phyloP scores from a whole-genome alignment of 2,329 filamentous ascomycete species.

The Pseudocercospora crystallina region DNA sequence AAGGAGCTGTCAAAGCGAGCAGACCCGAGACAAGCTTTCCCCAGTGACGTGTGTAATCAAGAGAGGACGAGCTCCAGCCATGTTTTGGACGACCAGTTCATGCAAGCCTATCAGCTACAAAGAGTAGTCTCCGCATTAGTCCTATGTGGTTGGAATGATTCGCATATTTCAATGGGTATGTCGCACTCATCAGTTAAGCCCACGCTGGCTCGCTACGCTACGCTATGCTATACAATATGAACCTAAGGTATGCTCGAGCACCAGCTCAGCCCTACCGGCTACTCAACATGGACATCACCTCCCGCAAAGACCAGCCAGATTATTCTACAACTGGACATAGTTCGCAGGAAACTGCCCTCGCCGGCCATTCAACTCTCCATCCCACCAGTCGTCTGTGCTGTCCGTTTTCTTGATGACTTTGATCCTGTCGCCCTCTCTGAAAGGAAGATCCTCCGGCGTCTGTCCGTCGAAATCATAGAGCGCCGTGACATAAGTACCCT shows the following conservation, averaged over 20 bases:
- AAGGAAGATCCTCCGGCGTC: constrained; percentile 67
- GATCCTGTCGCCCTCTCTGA: constrained; percentile 75
- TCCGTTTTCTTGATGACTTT: constrained; percentile 74
- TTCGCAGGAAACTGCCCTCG: constrained; percentile 80
- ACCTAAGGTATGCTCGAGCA: not conserved
- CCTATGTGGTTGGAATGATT: no score
- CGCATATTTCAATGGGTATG: not conserved
- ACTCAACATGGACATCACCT: no score
- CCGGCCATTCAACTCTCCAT: constrained; percentile 69
- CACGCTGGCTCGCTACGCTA: not conserved
- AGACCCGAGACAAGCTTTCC: constrained; percentile 2
- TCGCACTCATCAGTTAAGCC: not conserved
- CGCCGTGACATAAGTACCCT: constrained; percentile 54
- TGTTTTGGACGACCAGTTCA: not conserved
- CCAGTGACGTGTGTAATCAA: no score
- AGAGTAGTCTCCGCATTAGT: no score
- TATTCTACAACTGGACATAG: constrained; percentile 51
- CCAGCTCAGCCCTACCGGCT: not conserved
- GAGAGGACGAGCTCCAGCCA: constrained; percentile 1
- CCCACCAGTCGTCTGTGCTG: constrained; percentile 85
- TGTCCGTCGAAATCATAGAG: constrained; percentile 74
- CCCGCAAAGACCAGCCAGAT: not conserved
- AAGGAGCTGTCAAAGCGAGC: constrained; percentile 5
- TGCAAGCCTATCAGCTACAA: not conserved
- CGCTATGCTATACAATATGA: not conserved